Evolutionary conservation across 306 rosid species (phyloP).

Genomic region (Cucurbita moschata): DNA sequence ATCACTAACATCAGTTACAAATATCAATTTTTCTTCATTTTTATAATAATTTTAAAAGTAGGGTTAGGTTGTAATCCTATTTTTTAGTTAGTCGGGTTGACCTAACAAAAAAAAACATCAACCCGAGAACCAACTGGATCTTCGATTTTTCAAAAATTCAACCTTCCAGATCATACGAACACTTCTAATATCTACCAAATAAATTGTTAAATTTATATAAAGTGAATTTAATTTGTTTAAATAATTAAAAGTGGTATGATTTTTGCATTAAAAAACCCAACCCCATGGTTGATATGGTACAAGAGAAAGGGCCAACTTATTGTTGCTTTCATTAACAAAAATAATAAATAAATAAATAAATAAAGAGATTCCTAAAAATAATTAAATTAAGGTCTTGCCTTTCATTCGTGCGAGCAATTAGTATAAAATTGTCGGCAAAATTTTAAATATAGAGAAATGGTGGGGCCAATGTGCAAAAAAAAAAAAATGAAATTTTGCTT

Average conservation of each 20-base stretch:
- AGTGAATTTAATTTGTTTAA: too few species aligned
- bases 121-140: too few species aligned
- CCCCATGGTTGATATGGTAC: neutral
- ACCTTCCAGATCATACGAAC: too few species aligned
- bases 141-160: too few species aligned
- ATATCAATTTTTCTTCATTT: too few species aligned
- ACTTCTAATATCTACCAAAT: too few species aligned
- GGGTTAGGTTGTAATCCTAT: too few species aligned
- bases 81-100: too few species aligned
- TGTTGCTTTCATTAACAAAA: neutral
- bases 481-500: neutral
- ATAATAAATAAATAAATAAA: neutral
- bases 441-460: neutral
- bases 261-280: neutral
- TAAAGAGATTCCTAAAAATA: neutral
- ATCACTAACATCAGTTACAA: too few species aligned
- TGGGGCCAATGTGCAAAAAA: neutral
- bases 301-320: neutral
- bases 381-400: neutral
- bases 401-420: constrained; percentile 4
- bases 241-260: neutral
- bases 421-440: constrained; percentile 2
- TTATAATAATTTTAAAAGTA: too few species aligned
- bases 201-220: too few species aligned
- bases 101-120: too few species aligned